Conservation (phyloP, 371 early-diverging fungal genomes). For the Apophysomyces elegans region DNA sequence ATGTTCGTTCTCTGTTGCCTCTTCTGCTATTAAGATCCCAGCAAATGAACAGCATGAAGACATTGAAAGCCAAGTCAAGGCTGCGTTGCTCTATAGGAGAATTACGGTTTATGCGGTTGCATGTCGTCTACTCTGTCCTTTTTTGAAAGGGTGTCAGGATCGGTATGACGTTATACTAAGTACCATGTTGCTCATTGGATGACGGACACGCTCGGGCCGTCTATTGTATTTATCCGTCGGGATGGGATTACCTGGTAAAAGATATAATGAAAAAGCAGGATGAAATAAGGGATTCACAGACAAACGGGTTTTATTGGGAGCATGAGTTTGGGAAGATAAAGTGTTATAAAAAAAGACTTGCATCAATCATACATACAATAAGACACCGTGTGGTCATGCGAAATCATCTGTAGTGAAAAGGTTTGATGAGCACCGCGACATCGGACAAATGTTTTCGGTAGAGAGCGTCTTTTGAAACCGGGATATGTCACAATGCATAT, state of each 20-base stretch:
- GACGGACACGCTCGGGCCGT: conserved; percentile 9
- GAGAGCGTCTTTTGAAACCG: conserved; percentile 4
- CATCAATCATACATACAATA: not conserved
- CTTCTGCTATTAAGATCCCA: too few species aligned
- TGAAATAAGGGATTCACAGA: not conserved
- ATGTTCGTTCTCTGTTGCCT: too few species aligned
- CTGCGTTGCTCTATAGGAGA: too few species aligned
- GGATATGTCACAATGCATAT: conserved; percentile 9
- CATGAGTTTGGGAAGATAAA: not conserved
- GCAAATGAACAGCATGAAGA: too few species aligned
- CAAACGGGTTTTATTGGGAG: not conserved
- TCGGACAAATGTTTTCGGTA: conserved; percentile 8
- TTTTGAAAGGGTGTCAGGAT: not conserved
- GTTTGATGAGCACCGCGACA: not conserved
- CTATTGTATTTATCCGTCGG: conserved; percentile 9
- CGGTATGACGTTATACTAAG: not conserved
- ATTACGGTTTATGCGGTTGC: too few species aligned
- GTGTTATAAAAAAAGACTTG: not conserved
- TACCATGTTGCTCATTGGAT: not conserved
- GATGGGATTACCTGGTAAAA: conserved; percentile 2
- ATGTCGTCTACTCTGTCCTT: too few species aligned
- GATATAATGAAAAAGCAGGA: not conserved
- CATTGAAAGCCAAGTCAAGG: too few species aligned
- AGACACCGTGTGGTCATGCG: not conserved
- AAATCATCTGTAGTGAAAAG: not conserved